phyloP scores from a whole-genome alignment of 805 yeast species.

The Zygosaccharomyces pseudorouxii region DNA sequence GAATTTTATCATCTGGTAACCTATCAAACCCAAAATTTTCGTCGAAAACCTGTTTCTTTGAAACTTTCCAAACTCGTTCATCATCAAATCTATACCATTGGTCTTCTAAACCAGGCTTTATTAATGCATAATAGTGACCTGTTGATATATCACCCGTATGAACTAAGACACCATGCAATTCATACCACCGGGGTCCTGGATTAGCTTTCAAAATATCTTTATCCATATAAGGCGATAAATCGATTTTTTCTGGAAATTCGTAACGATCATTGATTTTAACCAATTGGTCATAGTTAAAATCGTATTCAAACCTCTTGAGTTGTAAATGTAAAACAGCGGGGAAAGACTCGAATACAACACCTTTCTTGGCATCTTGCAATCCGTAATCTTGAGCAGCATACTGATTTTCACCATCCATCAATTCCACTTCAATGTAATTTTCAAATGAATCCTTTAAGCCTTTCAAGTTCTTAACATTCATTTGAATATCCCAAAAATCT shows the following conservation, averaged over 20 bases:
- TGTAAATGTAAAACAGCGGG: constrained; percentile 94
- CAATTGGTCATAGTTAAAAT: constrained; percentile 80
- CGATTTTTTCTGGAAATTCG: constrained; percentile 81
- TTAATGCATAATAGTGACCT: constrained; percentile 94
- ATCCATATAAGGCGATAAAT: constrained; percentile 73
- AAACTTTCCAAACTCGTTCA: constrained; percentile 86
- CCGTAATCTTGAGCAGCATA: constrained; percentile 89
- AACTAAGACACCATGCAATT: constrained; percentile 87
- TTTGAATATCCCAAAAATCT: constrained; percentile 97
- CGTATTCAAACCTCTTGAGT: constrained; percentile 90
- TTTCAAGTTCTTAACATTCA: constrained; percentile 81
- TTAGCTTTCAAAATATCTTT: constrained; percentile 37
- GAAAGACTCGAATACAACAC: constrained; percentile 83
- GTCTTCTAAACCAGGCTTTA: constrained; percentile 67
- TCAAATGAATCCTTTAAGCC: constrained; percentile 72
- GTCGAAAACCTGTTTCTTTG: constrained; percentile 78
- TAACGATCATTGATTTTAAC: constrained; percentile 89
- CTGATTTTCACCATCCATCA: constrained; percentile 90
- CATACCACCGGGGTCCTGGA: constrained; percentile 66
- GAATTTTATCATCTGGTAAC: constrained; percentile 44
- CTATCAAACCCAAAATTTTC: constrained; percentile 86
- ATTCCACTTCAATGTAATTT: constrained; percentile 83
- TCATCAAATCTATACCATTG: constrained; percentile 93
- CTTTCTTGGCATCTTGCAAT: constrained; percentile 92
- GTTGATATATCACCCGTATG: constrained; percentile 94